Conservation (phyloP, 148 eudicot species). For the Vaccinium macrocarpon region DNA sequence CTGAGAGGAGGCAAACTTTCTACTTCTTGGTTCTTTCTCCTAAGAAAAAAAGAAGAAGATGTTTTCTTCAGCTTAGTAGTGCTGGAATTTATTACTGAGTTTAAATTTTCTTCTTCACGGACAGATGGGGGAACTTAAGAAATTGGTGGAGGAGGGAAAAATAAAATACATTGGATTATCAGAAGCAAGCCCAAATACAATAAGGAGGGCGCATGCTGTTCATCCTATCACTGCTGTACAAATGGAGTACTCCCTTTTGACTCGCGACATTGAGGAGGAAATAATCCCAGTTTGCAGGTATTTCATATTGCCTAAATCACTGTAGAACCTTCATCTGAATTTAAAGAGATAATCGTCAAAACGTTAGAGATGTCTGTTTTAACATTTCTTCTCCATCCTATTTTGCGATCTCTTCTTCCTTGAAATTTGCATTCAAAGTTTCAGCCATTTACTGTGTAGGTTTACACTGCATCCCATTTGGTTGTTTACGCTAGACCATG, state of each 20-base stretch:
- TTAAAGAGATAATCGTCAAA: neutral
- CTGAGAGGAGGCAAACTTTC: neutral
- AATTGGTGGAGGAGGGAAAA: slow-evolving; percentile 14
- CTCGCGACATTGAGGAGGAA: slow-evolving; percentile 71
- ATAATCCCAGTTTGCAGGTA: slow-evolving; percentile 75
- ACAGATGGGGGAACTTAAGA: neutral
- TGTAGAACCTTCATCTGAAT: neutral
- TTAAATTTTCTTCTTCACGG: neutral
- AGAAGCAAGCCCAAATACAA: slow-evolving; percentile 64
- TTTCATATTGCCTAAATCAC: neutral
- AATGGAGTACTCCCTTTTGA: slow-evolving; percentile 73
- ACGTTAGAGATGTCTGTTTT: neutral
- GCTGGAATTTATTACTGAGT: neutral
- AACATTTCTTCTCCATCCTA: neutral
- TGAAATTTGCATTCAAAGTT: neutral
- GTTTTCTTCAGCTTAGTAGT: neutral
- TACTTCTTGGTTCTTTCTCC: neutral
- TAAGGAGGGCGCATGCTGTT: slow-evolving; percentile 75
- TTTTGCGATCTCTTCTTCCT: neutral
- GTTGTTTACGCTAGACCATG: neutral
- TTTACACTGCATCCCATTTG: neutral
- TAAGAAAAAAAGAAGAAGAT: neutral
- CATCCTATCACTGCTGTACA: slow-evolving; percentile 71
- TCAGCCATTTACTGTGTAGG: neutral
- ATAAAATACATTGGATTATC: slow-evolving; percentile 66